A percentile compares a stretch with the other conserved stretches of the same genome.
Conservation (phyloP, 306 rosid species). For the Aeschynomene evenia region DNA sequence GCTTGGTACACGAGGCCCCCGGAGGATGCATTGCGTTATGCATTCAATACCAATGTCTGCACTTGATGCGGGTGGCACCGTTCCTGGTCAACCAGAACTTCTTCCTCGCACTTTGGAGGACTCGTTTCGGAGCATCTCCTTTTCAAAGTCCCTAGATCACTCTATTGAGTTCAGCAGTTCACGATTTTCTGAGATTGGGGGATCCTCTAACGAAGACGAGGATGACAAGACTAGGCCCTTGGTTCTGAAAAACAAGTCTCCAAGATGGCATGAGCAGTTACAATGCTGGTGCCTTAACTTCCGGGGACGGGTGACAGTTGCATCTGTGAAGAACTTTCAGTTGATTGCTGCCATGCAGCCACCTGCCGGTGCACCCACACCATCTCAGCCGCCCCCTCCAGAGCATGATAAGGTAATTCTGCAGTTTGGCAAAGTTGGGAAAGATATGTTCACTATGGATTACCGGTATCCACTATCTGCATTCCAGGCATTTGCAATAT, state of each 20-base stretch:
- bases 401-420: slow-evolving; percentile 78
- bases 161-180: slow-evolving; percentile 74
- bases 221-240: slow-evolving; percentile 62
- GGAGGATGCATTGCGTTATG: slow-evolving; percentile 92
- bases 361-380: slow-evolving; percentile 57
- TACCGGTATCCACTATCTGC: slow-evolving; percentile 80
- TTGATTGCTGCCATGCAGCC: slow-evolving; percentile 71
- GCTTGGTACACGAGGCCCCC: slow-evolving; percentile 89
- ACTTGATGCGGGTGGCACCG: slow-evolving; percentile 69
- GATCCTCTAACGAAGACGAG: slow-evolving; percentile 47
- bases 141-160: slow-evolving; percentile 65
- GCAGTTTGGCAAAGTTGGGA: slow-evolving; percentile 86
- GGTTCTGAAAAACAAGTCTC: slow-evolving; percentile 85
- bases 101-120: slow-evolving; percentile 67
- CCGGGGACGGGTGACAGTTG: slow-evolving; percentile 80
- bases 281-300: slow-evolving; percentile 94
- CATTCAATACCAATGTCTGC: slow-evolving; percentile 81
- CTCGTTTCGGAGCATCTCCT: slow-evolving; percentile 72
- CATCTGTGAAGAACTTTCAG: slow-evolving; percentile 88
- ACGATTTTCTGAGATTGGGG: slow-evolving; percentile 67
- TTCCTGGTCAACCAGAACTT: slow-evolving; percentile 80
- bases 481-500: slow-evolving; percentile 88
- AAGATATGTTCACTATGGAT: slow-evolving; percentile 93
- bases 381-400: slow-evolving; percentile 64
- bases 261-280: slow-evolving; percentile 84